These are phyloP conservation scores for Fusarium sp. DNA, from an alignment of 2,329 filamentous ascomycete genomes.

Conservation along the genomic window DNA sequence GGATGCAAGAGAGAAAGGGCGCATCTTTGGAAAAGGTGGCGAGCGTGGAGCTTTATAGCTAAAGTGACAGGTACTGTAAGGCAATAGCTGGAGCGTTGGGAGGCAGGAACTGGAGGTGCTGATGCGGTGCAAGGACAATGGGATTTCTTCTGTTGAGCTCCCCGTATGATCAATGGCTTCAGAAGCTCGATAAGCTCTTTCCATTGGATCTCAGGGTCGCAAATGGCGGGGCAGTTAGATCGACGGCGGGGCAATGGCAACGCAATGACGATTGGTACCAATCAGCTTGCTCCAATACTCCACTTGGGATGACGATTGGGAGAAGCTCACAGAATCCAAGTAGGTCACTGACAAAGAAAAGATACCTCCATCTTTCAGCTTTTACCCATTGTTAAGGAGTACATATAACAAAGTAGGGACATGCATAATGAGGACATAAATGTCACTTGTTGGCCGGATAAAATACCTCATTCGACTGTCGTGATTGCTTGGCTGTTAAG, in stretches of 20 bases:
- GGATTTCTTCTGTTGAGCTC: conserved; percentile 35
- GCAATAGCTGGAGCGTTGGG: conserved; percentile 1
- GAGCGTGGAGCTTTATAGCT: conserved; percentile 35
- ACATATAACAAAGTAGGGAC: background rate
- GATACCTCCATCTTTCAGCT: conserved; percentile 21
- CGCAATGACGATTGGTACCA: conserved; percentile 41
- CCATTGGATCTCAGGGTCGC: conserved; percentile 32
- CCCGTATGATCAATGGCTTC: conserved; percentile 35
- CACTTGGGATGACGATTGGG: conserved; percentile 44
- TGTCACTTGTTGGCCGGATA: background rate
- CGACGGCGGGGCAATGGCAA: conserved; percentile 42
- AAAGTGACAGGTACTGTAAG: conserved; percentile 17
- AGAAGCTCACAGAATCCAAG: conserved; percentile 40
- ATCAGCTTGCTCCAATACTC: conserved; percentile 29
- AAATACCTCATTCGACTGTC: conserved; percentile 11
- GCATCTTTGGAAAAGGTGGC: conserved; percentile 30
- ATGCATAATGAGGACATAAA: background rate
- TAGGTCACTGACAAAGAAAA: conserved; percentile 5
- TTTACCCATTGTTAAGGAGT: background rate
- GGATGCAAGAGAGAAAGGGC: conserved; percentile 36
- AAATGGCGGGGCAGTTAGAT: conserved; percentile 45
- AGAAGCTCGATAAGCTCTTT: conserved; percentile 37
- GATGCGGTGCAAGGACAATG: conserved; percentile 28
- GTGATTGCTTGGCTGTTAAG: background rate
- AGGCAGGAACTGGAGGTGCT: conserved; percentile 14